phyloP scores from a whole-genome alignment of 176 grass and related monocot species.

The Aechmea fasciata region DNA sequence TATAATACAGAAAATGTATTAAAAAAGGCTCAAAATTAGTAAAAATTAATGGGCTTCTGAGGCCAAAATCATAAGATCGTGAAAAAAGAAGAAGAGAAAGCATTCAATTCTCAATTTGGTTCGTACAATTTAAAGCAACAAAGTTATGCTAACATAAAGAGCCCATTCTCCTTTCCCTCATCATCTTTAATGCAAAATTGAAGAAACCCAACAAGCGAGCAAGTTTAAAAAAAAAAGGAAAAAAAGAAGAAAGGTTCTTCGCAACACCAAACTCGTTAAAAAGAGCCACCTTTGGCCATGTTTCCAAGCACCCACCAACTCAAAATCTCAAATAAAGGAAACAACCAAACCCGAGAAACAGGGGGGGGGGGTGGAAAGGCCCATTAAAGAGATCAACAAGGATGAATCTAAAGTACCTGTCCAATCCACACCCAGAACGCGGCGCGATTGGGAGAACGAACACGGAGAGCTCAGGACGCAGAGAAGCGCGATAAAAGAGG shows the following conservation, averaged over 20 bases:
- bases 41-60: not conserved
- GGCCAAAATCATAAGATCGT: not conserved
- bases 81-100: not conserved
- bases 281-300: not conserved
- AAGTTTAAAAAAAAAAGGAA: not conserved
- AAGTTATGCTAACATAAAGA: not conserved
- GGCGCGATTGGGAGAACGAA: not conserved
- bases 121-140: not conserved
- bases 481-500: no score
- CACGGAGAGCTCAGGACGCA: no score
- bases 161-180: not conserved
- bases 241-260: not conserved
- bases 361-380: not conserved
- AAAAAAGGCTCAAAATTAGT: not conserved
- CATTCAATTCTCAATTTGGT: not conserved
- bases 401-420: not conserved
- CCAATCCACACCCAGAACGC: not conserved
- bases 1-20: not conserved
- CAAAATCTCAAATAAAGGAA: not conserved
- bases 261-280: not conserved
- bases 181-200: not conserved
- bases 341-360: not conserved
- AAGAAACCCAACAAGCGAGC: not conserved
- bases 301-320: not conserved
- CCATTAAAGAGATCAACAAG: not conserved